Evolutionary conservation across 441 rosid species (phyloP).

Genomic region (Populus trichocarpa): DNA sequence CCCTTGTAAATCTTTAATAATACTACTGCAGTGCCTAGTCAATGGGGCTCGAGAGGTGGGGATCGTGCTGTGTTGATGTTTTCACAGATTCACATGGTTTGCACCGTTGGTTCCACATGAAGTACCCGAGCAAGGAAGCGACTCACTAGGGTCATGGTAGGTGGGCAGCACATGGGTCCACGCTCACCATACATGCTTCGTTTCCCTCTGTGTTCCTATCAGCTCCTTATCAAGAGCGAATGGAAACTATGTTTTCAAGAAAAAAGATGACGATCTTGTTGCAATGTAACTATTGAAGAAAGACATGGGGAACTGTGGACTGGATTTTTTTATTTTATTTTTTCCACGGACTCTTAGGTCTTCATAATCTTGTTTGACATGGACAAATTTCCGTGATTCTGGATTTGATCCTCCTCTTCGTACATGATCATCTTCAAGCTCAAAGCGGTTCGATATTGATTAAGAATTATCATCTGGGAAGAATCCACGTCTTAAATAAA

Average conservation of each 20-base stretch:
- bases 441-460: not conserved
- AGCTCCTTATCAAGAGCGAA: not conserved
- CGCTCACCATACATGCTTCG: not conserved
- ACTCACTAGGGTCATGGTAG: constrained; percentile 19
- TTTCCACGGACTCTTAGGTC: not conserved
- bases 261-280: not conserved
- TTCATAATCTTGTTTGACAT: constrained; percentile 6
- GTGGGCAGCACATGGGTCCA: constrained; percentile 32
- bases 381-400: constrained; percentile 26
- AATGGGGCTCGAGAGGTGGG: not conserved
- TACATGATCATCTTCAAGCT: not conserved
- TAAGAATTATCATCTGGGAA: too few species aligned
- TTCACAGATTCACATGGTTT: constrained; percentile 23
- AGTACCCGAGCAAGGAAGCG: not conserved
- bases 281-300: not conserved
- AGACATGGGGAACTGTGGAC: constrained; percentile 9
- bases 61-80: not conserved
- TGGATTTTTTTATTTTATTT: not conserved
- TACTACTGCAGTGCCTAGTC: not conserved
- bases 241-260: not conserved
- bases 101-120: constrained; percentile 15
- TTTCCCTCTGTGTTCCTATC: not conserved
- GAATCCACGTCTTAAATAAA: not conserved
- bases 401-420: constrained; percentile 3
- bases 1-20: constrained; percentile 3